Evolutionary conservation across 805 yeast genomes (phyloP).

Genomic region (Pichia heedii): DNA sequence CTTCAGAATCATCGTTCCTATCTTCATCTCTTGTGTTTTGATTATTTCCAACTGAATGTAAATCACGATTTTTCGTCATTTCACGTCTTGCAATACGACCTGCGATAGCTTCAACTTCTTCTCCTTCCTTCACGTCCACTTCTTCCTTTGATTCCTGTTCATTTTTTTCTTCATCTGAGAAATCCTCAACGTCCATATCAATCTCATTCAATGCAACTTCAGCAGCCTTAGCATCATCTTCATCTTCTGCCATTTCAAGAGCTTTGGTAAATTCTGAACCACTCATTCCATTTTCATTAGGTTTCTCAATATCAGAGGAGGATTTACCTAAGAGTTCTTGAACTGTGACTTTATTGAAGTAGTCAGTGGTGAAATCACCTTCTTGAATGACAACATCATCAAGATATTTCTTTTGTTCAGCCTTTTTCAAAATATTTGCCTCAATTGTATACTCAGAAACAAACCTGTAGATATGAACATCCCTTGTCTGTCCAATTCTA

Average conservation of each 20-base stretch:
- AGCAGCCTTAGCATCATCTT: constrained; percentile 84
- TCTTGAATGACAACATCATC: constrained; percentile 95
- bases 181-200: constrained; percentile 78
- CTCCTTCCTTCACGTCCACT: constrained; percentile 18
- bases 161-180: constrained; percentile 39
- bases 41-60: no score
- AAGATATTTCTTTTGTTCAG: constrained; percentile 87
- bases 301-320: constrained; percentile 32
- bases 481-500: constrained; percentile 96
- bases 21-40: constrained; percentile 5
- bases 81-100: constrained; percentile 13
- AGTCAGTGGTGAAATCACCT: constrained; percentile 97
- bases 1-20: constrained; percentile 12
- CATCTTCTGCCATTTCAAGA: constrained; percentile 92
- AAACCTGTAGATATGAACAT: constrained; percentile 93
- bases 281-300: constrained; percentile 26
- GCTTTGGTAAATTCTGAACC: constrained; percentile 29
- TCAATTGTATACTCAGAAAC: constrained; percentile 96
- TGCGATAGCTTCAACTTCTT: constrained; percentile 17
- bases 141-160: constrained; percentile 16
- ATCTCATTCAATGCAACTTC: constrained; percentile 80
- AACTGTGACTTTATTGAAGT: constrained; percentile 80
- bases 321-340: constrained; percentile 69
- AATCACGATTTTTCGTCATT: not conserved
- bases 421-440: constrained; percentile 85